phyloP scores from a whole-genome alignment of 1,139 yeast species.

The Sporopachydermia cereana region DNA sequence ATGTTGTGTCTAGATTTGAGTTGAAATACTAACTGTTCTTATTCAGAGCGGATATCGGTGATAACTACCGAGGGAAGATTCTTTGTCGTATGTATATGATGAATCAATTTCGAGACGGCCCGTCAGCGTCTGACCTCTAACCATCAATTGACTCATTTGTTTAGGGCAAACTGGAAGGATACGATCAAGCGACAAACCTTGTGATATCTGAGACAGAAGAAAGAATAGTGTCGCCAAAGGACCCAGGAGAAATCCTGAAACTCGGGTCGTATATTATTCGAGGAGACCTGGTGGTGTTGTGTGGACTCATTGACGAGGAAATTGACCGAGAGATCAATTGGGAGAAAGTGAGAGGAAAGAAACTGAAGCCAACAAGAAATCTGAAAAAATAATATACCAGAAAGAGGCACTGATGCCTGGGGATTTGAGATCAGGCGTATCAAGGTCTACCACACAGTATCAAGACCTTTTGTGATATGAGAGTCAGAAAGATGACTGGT shows the following conservation, averaged over 20 bases:
- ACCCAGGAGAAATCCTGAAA: conserved; percentile 39
- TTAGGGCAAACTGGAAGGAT: conserved; percentile 72
- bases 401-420: too few relatives aligned
- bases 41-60: conserved; percentile 42
- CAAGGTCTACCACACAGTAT: too few relatives aligned
- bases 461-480: too few relatives aligned
- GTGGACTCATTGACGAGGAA: conserved; percentile 57
- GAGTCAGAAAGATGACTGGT: too few relatives aligned
- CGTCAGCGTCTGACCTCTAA: conserved; percentile 10
- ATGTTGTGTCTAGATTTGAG: neutral
- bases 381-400: conserved; percentile 2
- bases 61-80: conserved; percentile 78
- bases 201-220: conserved; percentile 54
- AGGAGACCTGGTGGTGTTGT: conserved; percentile 72
- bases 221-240: conserved; percentile 30
- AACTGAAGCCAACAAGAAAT: neutral
- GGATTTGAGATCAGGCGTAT: too few relatives aligned
- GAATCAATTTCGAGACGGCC: neutral
- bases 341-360: conserved; percentile 29
- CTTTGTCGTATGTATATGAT: conserved; percentile 23
- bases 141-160: conserved; percentile 14
- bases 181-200: conserved; percentile 69
- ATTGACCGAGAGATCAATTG: conserved; percentile 44
- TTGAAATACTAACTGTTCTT: conserved; percentile 7
- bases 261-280: conserved; percentile 61